Evolutionary conservation across 306 rosid genomes (phyloP).

Genomic region (Ochetophila trinervis): DNA sequence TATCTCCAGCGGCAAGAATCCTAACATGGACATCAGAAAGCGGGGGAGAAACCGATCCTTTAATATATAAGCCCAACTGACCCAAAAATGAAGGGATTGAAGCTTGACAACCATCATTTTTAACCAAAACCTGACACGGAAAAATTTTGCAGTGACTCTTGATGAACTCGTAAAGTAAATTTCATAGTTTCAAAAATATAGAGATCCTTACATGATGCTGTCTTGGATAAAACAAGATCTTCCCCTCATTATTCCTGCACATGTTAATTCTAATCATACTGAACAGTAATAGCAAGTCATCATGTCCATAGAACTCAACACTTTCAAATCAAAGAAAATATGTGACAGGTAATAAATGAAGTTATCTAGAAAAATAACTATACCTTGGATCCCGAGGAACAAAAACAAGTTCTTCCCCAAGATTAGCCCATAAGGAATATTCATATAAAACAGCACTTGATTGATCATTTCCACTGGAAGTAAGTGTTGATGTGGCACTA

Average conservation of each 20-base stretch:
- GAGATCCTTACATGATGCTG: constrained; percentile 61
- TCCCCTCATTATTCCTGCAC: constrained; percentile 63
- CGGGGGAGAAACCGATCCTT: constrained; percentile 89
- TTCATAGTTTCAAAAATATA: constrained; percentile 1
- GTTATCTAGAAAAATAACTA: constrained; percentile 18
- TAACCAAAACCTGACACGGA: constrained; percentile 53
- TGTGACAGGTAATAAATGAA: constrained; percentile 5
- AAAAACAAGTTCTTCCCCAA: constrained; percentile 67
- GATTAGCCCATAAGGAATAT: constrained; percentile 73
- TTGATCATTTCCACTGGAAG: constrained; percentile 49
- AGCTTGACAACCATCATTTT: constrained; percentile 81
- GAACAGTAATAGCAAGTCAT: constrained; percentile 10
- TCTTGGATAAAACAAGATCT: constrained; percentile 80
- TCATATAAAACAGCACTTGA: constrained; percentile 47
- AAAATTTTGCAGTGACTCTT: constrained; percentile 26
- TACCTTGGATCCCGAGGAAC: constrained; percentile 86
- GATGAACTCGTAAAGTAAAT: constrained; percentile 15
- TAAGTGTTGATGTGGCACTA: constrained; percentile 42
- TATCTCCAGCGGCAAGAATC: constrained; percentile 69
- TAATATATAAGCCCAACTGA: constrained; percentile 69
- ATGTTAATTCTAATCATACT: constrained; percentile 29
- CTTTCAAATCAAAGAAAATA: not conserved
- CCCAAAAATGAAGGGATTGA: constrained; percentile 65
- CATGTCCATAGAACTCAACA: not conserved
- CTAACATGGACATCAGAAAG: constrained; percentile 71